Base-by-base conservation (phyloP, 2,329 filamentous ascomycete genomes). In the Delphinella strobiligena region DNA sequence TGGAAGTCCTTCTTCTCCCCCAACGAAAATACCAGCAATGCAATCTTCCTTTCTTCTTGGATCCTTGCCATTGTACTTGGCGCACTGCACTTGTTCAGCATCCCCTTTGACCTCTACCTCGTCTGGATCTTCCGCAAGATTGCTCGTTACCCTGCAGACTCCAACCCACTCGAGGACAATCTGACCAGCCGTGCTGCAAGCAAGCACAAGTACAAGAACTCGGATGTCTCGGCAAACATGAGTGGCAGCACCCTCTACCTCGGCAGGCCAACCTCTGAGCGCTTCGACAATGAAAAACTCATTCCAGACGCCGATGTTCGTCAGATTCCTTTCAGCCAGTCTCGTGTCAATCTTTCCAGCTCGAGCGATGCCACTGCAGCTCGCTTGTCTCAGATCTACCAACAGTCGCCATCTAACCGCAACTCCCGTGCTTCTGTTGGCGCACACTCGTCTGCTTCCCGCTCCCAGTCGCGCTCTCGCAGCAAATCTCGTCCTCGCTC, bases 101-200 rank as follows among this genome's bases (percentile, higher is more conserved):
- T 91, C 1, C 60, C 67, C 14, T 65, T 93, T 27, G 84, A 84
- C 4, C 56, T 84, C 22, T 95, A 82, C 62, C 68, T 96, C 18
- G 76, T 78, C 12, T 57, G 83, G 38, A 74, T 82, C 49, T 96
- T 95, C 74, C 75, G 80, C 31, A 81, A 82, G 54, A 95, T 96
- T 51, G 70, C 78, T 4, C 68, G 71, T 15, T 72, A 95, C 57
- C 89, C 89, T 4, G 88, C 89, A 0, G 89, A 96, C 54, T 86
- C 94, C 82, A 96, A 96, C 56, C 89, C 89, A 2, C 69, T 96
- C 11, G 88, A 95, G 56, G 77, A 83, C 48, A 80, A 89, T 52
- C 65, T 93, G 42, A 95, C 87, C 1, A 78, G 84, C 9, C 75
- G 80, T 17, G 46, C 36, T 61, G 42, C 68, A 62, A 54, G 59